Conservation (phyloP, 148 eudicot genomes). For the Nyssa sinensis region DNA sequence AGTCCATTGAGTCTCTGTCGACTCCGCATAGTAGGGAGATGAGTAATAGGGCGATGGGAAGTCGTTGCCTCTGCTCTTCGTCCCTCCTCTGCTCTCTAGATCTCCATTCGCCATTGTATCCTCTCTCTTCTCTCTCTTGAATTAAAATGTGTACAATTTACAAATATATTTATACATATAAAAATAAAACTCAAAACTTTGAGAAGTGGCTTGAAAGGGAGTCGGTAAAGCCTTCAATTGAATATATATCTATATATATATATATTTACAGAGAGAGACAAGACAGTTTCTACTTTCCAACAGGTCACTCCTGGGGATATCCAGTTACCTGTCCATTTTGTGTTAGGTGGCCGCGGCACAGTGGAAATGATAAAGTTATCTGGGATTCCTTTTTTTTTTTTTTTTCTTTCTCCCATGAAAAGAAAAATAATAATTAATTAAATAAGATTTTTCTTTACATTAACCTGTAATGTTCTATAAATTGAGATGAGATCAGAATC, state of each 20-base stretch:
- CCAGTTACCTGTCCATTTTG: neutral
- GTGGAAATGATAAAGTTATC: too few species aligned
- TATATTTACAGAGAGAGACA: too few species aligned
- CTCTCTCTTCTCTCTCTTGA: neutral
- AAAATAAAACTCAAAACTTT: neutral
- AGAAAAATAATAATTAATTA: too few species aligned
- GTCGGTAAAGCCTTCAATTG: too few species aligned
- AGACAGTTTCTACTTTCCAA: neutral
- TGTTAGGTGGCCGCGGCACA: constrained; percentile 18
- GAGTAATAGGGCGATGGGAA: constrained; percentile 3
- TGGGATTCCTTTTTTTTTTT: too few species aligned
- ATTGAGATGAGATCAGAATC: too few species aligned
- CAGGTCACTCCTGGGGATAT: neutral
- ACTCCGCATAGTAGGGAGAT: constrained; percentile 29
- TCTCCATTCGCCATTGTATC: constrained; percentile 40
- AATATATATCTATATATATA: too few species aligned
- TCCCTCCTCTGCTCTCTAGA: constrained; percentile 49
- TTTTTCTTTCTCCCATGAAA: too few species aligned
- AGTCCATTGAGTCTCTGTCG: constrained; percentile 64
- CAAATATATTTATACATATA: too few species aligned
- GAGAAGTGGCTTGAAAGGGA: constrained; percentile 27
- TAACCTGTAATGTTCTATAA: too few species aligned
- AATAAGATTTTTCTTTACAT: too few species aligned
- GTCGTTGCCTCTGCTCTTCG: constrained; percentile 17
- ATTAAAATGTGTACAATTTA: neutral